A percentile compares a stretch with the other conserved stretches of the same genome.
Evolutionary conservation across 2,329 filamentous ascomycete genomes (phyloP).

Genomic region (Colletotrichum zoysiae): DNA sequence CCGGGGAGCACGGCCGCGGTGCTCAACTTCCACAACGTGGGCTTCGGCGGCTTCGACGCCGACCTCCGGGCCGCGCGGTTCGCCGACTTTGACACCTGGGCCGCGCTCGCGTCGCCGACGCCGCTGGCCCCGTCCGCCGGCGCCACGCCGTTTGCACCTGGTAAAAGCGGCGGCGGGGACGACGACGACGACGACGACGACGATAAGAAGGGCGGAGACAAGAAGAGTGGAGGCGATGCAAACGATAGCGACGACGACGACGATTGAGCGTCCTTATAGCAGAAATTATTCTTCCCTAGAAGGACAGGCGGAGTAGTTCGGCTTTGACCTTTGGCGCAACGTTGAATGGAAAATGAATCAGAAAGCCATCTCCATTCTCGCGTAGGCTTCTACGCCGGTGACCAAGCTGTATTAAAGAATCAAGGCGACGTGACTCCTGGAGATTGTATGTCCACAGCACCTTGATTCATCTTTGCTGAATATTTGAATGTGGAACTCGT

Average conservation of each 20-base stretch:
- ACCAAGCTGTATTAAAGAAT: not conserved
- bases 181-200: not conserved
- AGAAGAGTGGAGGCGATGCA: not conserved
- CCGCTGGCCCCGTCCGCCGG: no score
- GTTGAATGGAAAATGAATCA: not conserved
- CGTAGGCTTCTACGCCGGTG: not conserved
- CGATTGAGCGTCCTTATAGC: not conserved
- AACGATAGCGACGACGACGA: not conserved
- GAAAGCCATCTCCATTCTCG: not conserved
- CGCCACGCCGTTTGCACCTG: no score
- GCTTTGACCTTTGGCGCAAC: not conserved
- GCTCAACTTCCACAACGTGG: not conserved
- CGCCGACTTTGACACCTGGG: no score
- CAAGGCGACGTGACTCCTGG: no score
- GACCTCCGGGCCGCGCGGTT: not conserved
- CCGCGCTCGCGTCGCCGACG: no score
- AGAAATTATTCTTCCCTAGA: no score
- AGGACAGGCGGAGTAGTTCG: not conserved
- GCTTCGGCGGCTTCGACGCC: not conserved
- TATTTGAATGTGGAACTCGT: not conserved
- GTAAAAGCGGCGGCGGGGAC: no score
- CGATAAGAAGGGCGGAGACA: not conserved
- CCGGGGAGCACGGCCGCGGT: not conserved
- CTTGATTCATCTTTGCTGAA: not conserved
- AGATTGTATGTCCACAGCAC: not conserved